Conservation (phyloP, 2,329 filamentous ascomycete species). For the Calonectria crousiana region DNA sequence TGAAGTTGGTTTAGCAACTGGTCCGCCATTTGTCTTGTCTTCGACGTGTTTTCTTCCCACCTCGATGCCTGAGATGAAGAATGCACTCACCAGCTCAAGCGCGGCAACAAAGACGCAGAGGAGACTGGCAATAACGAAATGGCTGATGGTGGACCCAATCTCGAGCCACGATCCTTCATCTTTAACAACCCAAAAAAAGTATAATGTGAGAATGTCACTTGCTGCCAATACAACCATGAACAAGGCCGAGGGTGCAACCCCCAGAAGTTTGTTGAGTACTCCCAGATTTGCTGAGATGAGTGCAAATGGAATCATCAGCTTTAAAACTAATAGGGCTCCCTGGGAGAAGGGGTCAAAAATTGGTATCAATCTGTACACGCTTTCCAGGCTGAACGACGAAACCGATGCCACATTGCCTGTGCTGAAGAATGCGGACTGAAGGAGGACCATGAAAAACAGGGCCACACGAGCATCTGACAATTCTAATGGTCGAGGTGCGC, state of each 20-base stretch:
- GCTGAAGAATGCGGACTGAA: conserved; percentile 97
- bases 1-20: background rate
- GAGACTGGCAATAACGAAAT: conserved; percentile 92
- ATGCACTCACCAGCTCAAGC: conserved; percentile 86
- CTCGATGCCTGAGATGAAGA: conserved; percentile 85
- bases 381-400: conserved; percentile 93
- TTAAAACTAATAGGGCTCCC: conserved; percentile 85
- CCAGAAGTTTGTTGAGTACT: conserved; percentile 85
- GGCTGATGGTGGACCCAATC: conserved; percentile 95
- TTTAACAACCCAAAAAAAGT: conserved; percentile 98
- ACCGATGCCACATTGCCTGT: conserved; percentile 96
- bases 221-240: conserved; percentile 96
- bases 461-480: conserved; percentile 89
- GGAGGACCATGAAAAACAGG: conserved; percentile 93
- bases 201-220: conserved; percentile 90
- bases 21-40: conserved; percentile 1
- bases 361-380: conserved; percentile 87
- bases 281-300: conserved; percentile 95
- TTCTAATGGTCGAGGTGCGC: conserved; percentile 72
- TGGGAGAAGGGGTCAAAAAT: conserved; percentile 96
- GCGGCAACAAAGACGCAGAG: conserved; percentile 91
- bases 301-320: conserved; percentile 93
- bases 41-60: conserved; percentile 57
- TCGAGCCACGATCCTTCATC: conserved; percentile 98
- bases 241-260: conserved; percentile 86